A percentile compares a stretch with the other conserved stretches of the same genome.
Conservation (phyloP, 495 filamentous ascomycete genomes). For the Gamarada debralockiae region DNA sequence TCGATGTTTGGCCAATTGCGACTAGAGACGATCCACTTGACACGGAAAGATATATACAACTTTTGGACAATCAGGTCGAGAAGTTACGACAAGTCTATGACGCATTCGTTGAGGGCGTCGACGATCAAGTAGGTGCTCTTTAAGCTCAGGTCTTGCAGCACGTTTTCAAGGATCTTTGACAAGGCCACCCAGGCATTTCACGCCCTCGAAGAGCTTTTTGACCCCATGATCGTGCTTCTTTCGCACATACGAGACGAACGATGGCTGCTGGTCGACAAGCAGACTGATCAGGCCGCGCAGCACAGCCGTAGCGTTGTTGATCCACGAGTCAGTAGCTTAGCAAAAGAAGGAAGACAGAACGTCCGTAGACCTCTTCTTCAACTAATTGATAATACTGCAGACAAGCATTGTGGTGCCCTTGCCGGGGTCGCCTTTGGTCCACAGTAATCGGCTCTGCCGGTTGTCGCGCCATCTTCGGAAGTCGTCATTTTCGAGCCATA, state of each 20-base stretch:
- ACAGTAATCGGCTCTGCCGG: too few relatives aligned
- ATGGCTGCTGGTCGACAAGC: constrained; percentile 30
- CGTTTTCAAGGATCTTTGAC: constrained; percentile 25
- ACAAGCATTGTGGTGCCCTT: constrained; percentile 42
- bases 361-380: constrained; percentile 9
- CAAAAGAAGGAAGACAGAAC: constrained; percentile 45
- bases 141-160: constrained; percentile 28
- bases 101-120: constrained; percentile 49
- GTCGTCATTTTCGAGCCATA: too few relatives aligned
- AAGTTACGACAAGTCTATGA: constrained; percentile 6
- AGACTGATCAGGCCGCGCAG: constrained; percentile 31
- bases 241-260: too few relatives aligned
- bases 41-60: neutral
- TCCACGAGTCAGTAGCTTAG: too few relatives aligned
- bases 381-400: constrained; percentile 31
- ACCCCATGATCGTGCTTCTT: constrained; percentile 26
- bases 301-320: constrained; percentile 31
- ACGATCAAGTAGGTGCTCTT: constrained; percentile 31
- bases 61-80: too few relatives aligned
- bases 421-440: too few relatives aligned
- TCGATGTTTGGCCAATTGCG: constrained; percentile 33
- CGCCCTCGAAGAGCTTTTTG: constrained; percentile 29
- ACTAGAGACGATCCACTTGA: too few relatives aligned
- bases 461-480: too few relatives aligned
- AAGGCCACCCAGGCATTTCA: constrained; percentile 27